A percentile compares a stretch with the other conserved stretches of the same genome.
These are phyloP conservation scores for Misopates orontium DNA, from an alignment of 257 asterid genomes.

Conservation along the genomic window DNA sequence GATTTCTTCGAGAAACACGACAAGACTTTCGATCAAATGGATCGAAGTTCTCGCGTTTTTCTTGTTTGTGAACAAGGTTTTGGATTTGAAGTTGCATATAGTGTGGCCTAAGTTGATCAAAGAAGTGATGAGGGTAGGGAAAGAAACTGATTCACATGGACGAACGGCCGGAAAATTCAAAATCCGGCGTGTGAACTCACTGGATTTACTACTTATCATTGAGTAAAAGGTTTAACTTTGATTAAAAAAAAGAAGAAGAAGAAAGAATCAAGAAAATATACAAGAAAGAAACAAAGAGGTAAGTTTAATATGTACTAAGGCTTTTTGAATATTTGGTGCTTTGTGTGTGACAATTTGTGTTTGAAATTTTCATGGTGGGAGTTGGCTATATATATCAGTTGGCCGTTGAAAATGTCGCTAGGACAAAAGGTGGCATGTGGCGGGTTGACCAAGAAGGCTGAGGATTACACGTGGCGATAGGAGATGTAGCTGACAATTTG, in stretches of 20 bases:
- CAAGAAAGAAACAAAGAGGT: conserved; percentile 20
- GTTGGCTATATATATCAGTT: neutral
- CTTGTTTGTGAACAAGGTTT: conserved; percentile 49
- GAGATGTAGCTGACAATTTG: conserved; percentile 17
- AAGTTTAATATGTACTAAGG: neutral
- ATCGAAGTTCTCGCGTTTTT: conserved; percentile 47
- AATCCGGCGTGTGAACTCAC: conserved; percentile 72
- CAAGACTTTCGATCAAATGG: conserved; percentile 50
- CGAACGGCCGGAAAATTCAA: conserved; percentile 80
- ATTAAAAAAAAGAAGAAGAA: neutral
- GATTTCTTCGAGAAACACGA: conserved; percentile 59
- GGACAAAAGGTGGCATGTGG: too few species aligned
- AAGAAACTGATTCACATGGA: conserved; percentile 59
- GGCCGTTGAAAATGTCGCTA: neutral
- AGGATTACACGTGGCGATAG: conserved; percentile 27
- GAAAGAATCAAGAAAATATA: conserved; percentile 3
- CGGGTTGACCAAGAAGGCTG: too few species aligned
- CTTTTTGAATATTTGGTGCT: neutral
- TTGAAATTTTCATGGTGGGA: neutral
- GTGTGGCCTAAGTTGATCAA: conserved; percentile 44
- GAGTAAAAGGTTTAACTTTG: conserved; percentile 19
- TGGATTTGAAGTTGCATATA: conserved; percentile 52
- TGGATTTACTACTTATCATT: conserved; percentile 48
- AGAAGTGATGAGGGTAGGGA: conserved; percentile 45
- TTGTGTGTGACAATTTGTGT: conserved; percentile 8